A percentile compares a stretch with the other conserved stretches of the same genome.
phyloP scores from a whole-genome alignment of 176 grass and related monocot genomes.

The Tillandsia leiboldiana region DNA sequence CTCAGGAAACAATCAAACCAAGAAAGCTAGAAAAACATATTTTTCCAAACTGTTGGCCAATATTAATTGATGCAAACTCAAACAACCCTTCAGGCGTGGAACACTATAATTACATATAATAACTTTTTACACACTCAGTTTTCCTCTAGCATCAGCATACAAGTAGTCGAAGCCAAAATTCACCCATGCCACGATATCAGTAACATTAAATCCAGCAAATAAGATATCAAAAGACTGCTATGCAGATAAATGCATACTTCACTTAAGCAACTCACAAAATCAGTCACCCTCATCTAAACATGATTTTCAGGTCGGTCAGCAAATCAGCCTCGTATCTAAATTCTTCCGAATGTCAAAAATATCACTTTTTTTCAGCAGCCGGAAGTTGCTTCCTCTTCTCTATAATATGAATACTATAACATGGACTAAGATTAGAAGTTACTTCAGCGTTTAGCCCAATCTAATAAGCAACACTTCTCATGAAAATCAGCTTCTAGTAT shows the following conservation, averaged over 20 bases:
- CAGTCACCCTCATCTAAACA: neutral
- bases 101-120: no score
- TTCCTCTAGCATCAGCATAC: no score
- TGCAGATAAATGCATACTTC: neutral
- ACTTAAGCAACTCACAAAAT: neutral
- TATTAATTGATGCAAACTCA: no score
- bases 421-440: neutral
- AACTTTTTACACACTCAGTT: no score
- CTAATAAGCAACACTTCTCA: neutral
- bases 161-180: no score
- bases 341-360: neutral
- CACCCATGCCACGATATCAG: no score
- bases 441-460: neutral
- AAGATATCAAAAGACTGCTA: neutral
- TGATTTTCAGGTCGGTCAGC: neutral
- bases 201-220: neutral
- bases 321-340: neutral
- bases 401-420: neutral
- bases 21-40: no score
- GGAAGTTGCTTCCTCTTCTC: neutral
- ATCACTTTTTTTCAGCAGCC: neutral
- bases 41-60: no score
- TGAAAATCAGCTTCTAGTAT: neutral
- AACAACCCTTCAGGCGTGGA: no score
- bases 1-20: no score